Evolutionary conservation across 2,329 filamentous ascomycete species (phyloP), one percentile per base, ranked within the genome.

Genomic region (Celoporthe dispersa): DNA sequence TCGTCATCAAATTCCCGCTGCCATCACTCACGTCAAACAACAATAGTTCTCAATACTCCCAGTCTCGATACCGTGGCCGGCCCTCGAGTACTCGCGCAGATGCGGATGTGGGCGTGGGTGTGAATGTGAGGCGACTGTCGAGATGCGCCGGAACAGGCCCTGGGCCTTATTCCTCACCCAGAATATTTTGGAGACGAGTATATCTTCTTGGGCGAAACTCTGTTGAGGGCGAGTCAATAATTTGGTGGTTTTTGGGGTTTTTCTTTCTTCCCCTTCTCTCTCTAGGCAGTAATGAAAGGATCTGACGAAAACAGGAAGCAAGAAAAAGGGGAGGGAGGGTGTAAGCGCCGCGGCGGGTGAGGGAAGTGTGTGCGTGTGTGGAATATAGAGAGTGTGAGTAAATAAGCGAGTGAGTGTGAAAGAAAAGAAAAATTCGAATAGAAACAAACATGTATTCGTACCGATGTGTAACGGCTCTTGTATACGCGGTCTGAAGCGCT

Each of bases 391-490:
- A 28, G 57, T 35, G 14, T 65, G 12, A 39, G 31, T 9, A 57
- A 25, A n/a, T n/a, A n/a, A n/a, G 2, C 6, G 14, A 57, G 37
- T 6, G 14, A 35, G 16, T 14, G 59, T 35, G 35, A 4, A 12
- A 16, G 12, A 53, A 1, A 25, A 19, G 22, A 33, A 2, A 62
- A 28, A 25, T 2, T 22, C 41, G 35, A 39, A 44, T 28, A 51
- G 44, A 39, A 39, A 41, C 33, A 55, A 44, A 48, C 7, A 48
- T 2, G 33, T 33, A 31, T 1, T 35, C 68, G 22, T 66, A 71
- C 70, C 51, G 70, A 71, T 48, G 70, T 71, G 65, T 71, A 71
- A 41, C 41, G 65, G 48, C 53, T 62, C n/a, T 68, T n/a, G 48
- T 68, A 71, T 14, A 71, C 62, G 12, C 60, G n/a, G 37, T 68